A percentile compares a stretch with the other conserved stretches of the same genome.
Evolutionary conservation across 106 monocot genomes (phyloP).

Genomic region (Platanthera guangdongensis): DNA sequence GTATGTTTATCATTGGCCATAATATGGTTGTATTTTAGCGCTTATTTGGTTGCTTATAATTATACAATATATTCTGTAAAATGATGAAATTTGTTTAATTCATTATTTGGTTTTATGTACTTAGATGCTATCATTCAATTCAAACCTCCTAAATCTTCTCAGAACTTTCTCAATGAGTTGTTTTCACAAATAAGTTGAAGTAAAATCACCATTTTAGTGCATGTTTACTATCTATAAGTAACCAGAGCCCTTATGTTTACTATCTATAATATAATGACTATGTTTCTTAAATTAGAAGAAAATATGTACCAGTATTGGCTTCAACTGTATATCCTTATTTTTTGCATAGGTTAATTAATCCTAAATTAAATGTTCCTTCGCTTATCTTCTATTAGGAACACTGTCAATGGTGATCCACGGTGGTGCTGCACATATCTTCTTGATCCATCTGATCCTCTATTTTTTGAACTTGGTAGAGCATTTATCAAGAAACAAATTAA

Average conservation of each 20-base stretch:
- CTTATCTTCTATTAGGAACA: conserved; percentile 54
- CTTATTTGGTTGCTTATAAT: background rate
- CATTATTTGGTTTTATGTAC: too few relatives aligned
- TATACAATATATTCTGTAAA: too few relatives aligned
- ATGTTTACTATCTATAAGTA: too few relatives aligned
- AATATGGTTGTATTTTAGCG: background rate
- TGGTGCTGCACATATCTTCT: conserved; percentile 99
- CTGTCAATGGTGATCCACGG: conserved; percentile 74
- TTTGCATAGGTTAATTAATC: background rate
- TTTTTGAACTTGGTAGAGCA: conserved; percentile 69
- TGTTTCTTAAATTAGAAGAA: background rate
- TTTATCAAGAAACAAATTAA: conserved; percentile 77
- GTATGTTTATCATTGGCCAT: background rate
- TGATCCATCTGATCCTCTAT: conserved; percentile 85
- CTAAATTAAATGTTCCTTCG: background rate
- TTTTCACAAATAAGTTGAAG: too few relatives aligned
- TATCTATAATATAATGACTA: background rate
- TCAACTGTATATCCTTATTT: background rate
- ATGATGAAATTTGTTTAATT: too few relatives aligned
- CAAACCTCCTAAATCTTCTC: too few relatives aligned
- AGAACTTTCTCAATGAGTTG: too few relatives aligned
- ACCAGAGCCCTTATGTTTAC: too few relatives aligned
- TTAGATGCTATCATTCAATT: too few relatives aligned
- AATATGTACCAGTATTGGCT: background rate
- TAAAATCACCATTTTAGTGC: too few relatives aligned